A percentile compares a stretch with the other conserved stretches of the same genome.
These are phyloP conservation scores for Inonotus obliquus DNA, from an alignment of 1,284 basidiomycete genomes.

Conservation along the genomic window DNA sequence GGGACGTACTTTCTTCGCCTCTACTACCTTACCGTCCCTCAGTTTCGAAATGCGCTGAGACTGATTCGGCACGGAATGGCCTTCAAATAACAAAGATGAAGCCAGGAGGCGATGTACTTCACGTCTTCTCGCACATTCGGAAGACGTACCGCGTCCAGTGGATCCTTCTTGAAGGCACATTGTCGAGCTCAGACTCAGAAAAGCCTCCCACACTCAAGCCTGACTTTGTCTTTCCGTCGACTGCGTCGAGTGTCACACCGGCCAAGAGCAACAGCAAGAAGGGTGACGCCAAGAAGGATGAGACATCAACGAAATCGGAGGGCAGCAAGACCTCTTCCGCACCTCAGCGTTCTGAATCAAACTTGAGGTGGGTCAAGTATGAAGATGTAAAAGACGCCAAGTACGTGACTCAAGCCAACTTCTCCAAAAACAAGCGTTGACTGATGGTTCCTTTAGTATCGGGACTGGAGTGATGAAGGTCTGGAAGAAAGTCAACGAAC, in stretches of 20 bases:
- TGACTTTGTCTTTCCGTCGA: constrained; percentile 21
- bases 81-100: constrained; percentile 40
- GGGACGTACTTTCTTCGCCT: constrained; percentile 22
- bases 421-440: not conserved
- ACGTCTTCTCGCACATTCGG: constrained; percentile 88
- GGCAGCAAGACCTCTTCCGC: not conserved
- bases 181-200: constrained; percentile 21
- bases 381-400: constrained; percentile 26
- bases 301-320: constrained; percentile 10
- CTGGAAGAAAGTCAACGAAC: constrained; percentile 37
- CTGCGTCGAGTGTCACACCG: constrained; percentile 3
- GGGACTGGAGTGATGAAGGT: constrained; percentile 60
- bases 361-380: constrained; percentile 26
- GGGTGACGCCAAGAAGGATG: not conserved
- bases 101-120: constrained; percentile 62
- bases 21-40: constrained; percentile 14
- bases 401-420: constrained; percentile 20
- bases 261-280: constrained; percentile 8
- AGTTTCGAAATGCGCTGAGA: constrained; percentile 18
- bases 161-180: constrained; percentile 57
- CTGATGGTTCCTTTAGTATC: constrained; percentile 35
- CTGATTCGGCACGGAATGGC: not conserved
- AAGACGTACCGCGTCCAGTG: constrained; percentile 84
- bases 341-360: not conserved
- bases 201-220: constrained; percentile 28